Evolutionary conservation across 2,329 filamentous ascomycete genomes (phyloP).

Genomic region (Aspergillus transmontanensis): DNA sequence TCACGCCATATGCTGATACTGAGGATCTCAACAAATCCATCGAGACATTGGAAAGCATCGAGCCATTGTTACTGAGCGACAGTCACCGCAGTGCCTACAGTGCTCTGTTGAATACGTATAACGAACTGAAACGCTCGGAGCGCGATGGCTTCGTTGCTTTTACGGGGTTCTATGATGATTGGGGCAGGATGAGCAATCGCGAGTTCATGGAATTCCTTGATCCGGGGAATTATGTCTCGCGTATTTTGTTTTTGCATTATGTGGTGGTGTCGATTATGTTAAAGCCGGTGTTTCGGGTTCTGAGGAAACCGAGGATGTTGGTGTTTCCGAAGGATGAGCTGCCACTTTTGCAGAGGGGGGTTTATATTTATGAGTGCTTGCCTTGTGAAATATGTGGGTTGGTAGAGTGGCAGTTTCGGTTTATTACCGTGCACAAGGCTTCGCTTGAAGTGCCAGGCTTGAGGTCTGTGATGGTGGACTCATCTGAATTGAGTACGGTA

Average conservation of each 20-base stretch:
- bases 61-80: conserved; percentile 35
- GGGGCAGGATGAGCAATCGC: conserved; percentile 43
- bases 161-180: conserved; percentile 44
- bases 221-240: conserved; percentile 43
- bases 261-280: conserved; percentile 51
- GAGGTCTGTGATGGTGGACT: too few species aligned
- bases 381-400: conserved; percentile 35
- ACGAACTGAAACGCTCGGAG: conserved; percentile 15
- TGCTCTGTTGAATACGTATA: conserved; percentile 26
- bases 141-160: conserved; percentile 44
- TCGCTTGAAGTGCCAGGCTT: background rate
- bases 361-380: conserved; percentile 37
- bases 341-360: conserved; percentile 43
- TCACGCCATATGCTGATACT: background rate
- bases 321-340: conserved; percentile 11
- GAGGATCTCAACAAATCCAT: conserved; percentile 21
- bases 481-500: background rate
- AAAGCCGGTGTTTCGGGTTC: conserved; percentile 23
- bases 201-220: conserved; percentile 49
- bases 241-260: conserved; percentile 51
- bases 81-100: conserved; percentile 27
- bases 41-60: conserved; percentile 22
- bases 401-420: conserved; percentile 31
- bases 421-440: conserved; percentile 6
- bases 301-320: conserved; percentile 8